Percentiles rank a stretch among this genome's conserved stretches.
These are phyloP conservation scores for Gaertneriomyces sp. DNA, from an alignment of 192 early-diverging fungal species.

Conservation along the genomic window DNA sequence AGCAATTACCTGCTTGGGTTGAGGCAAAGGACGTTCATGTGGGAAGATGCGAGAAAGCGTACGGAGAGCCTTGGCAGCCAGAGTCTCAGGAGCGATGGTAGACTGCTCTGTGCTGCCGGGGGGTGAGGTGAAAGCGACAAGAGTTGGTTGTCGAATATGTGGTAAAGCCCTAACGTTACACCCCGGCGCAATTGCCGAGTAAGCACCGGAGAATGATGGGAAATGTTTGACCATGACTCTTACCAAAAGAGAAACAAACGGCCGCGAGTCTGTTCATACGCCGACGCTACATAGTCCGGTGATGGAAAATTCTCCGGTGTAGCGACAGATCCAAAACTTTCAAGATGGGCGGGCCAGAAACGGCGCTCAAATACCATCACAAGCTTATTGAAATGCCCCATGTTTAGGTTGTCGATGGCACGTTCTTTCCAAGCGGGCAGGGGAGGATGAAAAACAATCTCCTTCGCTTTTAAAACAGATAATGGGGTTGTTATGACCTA, in stretches of 20 bases:
- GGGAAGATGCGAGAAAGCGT: not conserved
- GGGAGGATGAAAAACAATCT: constrained; percentile 4
- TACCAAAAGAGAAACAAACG: constrained; percentile 24
- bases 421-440: constrained; percentile 17
- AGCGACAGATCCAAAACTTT: constrained; percentile 24
- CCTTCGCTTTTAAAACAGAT: not conserved
- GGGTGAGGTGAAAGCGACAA: constrained; percentile 24
- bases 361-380: constrained; percentile 26
- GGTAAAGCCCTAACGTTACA: constrained; percentile 17
- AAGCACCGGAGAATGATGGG: not conserved
- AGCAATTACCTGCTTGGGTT: not conserved
- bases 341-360: constrained; percentile 26
- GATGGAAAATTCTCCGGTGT: not conserved
- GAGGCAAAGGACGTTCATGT: not conserved
- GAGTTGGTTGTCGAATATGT: constrained; percentile 16
- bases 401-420: constrained; percentile 24
- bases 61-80: constrained; percentile 1
- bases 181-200: not conserved
- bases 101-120: constrained; percentile 25
- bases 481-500: too few species aligned
- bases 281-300: not conserved
- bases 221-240: not conserved
- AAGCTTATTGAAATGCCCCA: constrained; percentile 35
- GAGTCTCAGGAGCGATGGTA: not conserved
- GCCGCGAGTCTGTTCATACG: constrained; percentile 7